Evolutionary conservation across 176 grass and related monocot genomes (phyloP).

Genomic region (Triticum monococcum): DNA sequence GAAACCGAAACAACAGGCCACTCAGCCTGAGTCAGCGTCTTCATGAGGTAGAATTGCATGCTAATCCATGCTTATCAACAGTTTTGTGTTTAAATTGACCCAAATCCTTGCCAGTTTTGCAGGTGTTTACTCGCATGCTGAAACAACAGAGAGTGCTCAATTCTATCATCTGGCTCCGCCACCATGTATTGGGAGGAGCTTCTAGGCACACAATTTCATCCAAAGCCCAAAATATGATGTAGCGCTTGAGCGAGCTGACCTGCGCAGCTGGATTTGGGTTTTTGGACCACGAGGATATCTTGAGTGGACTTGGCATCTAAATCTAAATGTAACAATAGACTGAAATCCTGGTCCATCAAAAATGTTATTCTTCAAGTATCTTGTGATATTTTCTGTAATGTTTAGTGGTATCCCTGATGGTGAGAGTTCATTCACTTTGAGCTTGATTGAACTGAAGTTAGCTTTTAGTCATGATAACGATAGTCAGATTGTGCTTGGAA

Average conservation of each 20-base stretch:
- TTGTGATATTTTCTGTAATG: slow-evolving; percentile 20
- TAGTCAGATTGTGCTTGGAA: neutral
- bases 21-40: slow-evolving; percentile 54
- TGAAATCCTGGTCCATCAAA: slow-evolving; percentile 3
- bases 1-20: slow-evolving; percentile 44
- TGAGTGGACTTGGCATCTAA: slow-evolving; percentile 25
- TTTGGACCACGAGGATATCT: slow-evolving; percentile 26
- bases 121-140: neutral
- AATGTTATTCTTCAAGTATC: neutral
- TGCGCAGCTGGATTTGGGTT: slow-evolving; percentile 24
- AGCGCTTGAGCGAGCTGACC: neutral
- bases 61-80: neutral
- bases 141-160: neutral
- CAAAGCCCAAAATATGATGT: slow-evolving; percentile 3
- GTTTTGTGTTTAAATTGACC: neutral
- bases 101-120: neutral
- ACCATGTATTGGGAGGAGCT: neutral
- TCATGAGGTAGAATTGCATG: slow-evolving; percentile 45
- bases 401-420: neutral
- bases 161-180: neutral
- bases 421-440: neutral
- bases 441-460: slow-evolving; percentile 16
- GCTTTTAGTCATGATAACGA: neutral
- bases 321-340: slow-evolving; percentile 24
- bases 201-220: neutral